Conservation (phyloP, 23 red algal species). For the Gracilaria gracilis region DNA sequence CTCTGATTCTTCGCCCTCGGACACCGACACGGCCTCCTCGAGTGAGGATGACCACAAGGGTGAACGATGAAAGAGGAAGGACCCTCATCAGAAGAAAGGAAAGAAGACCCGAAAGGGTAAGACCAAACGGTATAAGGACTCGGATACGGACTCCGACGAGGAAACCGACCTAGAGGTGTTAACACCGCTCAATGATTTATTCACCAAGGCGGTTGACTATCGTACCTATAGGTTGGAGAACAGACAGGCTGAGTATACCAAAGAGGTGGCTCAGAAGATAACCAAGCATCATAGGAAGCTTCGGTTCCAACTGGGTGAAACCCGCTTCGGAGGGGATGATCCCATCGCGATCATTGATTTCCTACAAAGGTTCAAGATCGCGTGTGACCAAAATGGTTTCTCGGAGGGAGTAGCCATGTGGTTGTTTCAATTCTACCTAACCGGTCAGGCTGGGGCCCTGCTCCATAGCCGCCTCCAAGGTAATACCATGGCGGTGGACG, state of each 20-base stretch:
- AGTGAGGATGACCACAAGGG: not conserved
- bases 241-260: not conserved
- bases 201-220: slow-evolving; percentile 10
- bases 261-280: slow-evolving; percentile 15
- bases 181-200: not conserved
- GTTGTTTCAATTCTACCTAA: not conserved
- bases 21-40: not conserved
- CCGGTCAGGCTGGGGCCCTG: not conserved
- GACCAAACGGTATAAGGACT: not conserved
- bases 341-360: slow-evolving; percentile 2
- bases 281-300: not conserved
- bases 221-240: slow-evolving; percentile 9
- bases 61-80: not conserved
- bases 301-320: not conserved
- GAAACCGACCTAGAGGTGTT: not conserved
- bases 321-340: not conserved
- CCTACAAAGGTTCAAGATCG: slow-evolving; percentile 5
- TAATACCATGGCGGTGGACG: not conserved
- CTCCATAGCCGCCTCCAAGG: not conserved
- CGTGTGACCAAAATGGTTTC: slow-evolving; percentile 10
- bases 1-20: not conserved
- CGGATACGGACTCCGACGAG: not conserved
- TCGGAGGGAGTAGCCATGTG: not conserved
- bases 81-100: not conserved
- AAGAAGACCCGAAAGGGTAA: not conserved